Base-by-base conservation (phyloP, 2,329 filamentous ascomycete species). In the Chaetomiaceae sp. region DNA sequence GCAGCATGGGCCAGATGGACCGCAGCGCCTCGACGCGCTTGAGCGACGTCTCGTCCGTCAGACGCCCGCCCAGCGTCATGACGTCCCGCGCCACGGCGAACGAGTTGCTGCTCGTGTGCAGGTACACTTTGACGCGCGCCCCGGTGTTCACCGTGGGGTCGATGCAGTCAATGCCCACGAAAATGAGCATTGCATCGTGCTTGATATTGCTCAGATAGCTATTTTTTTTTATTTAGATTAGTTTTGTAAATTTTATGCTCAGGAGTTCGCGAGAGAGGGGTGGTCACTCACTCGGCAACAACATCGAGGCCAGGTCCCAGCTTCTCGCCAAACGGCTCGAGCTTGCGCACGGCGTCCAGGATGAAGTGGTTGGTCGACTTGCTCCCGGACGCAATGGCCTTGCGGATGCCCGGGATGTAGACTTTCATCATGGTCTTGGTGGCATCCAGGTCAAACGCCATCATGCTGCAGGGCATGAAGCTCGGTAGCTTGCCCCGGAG, bases 381-480 rank as follows among this genome's bases (percentile, higher is more conserved):
- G 40, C 32, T 25, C 14, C 48, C 37, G 2, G 41, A 27, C 23
- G 44, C 44, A 8, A 51, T 44, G 23, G 48, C 48, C 14, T 51
- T 51, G 40, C 40, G 48, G 20, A 51, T 51, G 48, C 20, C 41
- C 11, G 25, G 14, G 18, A 51, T 45, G 48, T 51, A 51, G 10
- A 51, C 33, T 33, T 51, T 51, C 48, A 51, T 51, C 48, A 44
- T 47, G 44, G 44, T 37, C 44, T 47, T 38, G 33, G 7, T 37
- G 25, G 27, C 48, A 9, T 45, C 48, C 14, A 42, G 20, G 41
- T 51, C 48, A 16, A 51, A 51, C 5, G 33, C 48, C 21, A 44
- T 10, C 40, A 51, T 23, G 25, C 30, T 34, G 48, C 48, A 29
- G 33, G 48, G 48, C 48, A 51, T 51, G 41, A 51, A 51, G 40